Percentiles rank a stretch among this genome's conserved stretches.
Conservation (phyloP, 495 filamentous ascomycete species). For the Choiromyces venosus region DNA sequence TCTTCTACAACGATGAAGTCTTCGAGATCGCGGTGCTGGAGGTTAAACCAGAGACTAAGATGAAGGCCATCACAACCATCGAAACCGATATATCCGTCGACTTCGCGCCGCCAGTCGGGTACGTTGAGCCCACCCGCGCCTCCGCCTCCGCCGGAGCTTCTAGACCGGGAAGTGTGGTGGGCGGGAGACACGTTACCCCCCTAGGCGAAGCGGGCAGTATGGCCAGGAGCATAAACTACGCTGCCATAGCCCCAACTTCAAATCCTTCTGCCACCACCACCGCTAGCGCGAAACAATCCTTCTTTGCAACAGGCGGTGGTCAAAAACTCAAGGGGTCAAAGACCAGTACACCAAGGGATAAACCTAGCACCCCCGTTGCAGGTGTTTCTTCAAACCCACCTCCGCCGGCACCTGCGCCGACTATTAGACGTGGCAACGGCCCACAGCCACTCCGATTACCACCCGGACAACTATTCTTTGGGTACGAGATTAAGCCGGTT, state of each 20-base stretch:
- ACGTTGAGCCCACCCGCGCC: slow-evolving; percentile 75
- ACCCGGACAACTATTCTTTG: slow-evolving; percentile 89
- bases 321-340: slow-evolving; percentile 76
- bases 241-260: slow-evolving; percentile 78
- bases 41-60: slow-evolving; percentile 72
- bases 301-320: slow-evolving; percentile 67
- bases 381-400: slow-evolving; percentile 59
- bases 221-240: slow-evolving; percentile 95
- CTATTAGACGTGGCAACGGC: slow-evolving; percentile 58
- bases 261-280: slow-evolving; percentile 57
- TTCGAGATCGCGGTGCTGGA: slow-evolving; percentile 91
- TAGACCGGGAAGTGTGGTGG: slow-evolving; percentile 52
- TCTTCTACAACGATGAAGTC: slow-evolving; percentile 86
- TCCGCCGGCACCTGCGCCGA: slow-evolving; percentile 44
- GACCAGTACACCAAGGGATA: slow-evolving; percentile 68
- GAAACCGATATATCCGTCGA: slow-evolving; percentile 95
- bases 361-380: slow-evolving; percentile 72
- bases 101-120: slow-evolving; percentile 88
- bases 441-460: slow-evolving; percentile 82
- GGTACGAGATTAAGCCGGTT: slow-evolving; percentile 82
- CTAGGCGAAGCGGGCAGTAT: slow-evolving; percentile 78
- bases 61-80: slow-evolving; percentile 79
- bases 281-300: slow-evolving; percentile 59
- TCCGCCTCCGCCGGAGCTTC: slow-evolving; percentile 50
- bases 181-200: slow-evolving; percentile 43